Evolutionary conservation across 139 green algal species (phyloP).

Genomic region (Diplosphaera chodatii): DNA sequence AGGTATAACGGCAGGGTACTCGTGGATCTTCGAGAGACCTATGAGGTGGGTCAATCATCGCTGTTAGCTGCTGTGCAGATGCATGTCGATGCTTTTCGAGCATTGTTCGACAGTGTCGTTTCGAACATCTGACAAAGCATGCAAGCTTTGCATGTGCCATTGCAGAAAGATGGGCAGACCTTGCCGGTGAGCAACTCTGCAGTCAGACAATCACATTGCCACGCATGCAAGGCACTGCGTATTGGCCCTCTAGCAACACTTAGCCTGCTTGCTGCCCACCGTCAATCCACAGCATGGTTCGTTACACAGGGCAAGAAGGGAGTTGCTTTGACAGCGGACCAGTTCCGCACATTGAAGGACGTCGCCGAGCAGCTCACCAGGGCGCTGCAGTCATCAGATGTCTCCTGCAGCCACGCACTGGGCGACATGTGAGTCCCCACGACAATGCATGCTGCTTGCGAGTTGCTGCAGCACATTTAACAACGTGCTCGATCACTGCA

Average conservation of each 20-base stretch:
- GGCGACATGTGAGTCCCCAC: neutral
- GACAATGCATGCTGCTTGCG: too few relatives aligned
- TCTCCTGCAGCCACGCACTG: neutral
- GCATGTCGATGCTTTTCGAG: too few relatives aligned
- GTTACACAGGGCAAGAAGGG: neutral
- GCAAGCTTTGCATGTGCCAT: too few relatives aligned
- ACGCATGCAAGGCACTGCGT: too few relatives aligned
- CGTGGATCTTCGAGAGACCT: neutral
- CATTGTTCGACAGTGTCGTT: too few relatives aligned
- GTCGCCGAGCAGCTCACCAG: neutral
- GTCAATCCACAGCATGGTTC: too few relatives aligned
- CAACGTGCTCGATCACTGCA: too few relatives aligned
- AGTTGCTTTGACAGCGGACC: conserved; percentile 37
- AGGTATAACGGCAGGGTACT: conserved; percentile 43
- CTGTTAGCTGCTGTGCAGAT: neutral
- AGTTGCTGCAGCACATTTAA: too few relatives aligned
- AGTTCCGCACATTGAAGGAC: conserved; percentile 11
- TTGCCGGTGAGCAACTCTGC: neutral
- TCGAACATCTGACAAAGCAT: too few relatives aligned
- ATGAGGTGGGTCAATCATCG: neutral
- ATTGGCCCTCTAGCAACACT: too few relatives aligned
- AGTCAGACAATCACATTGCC: too few relatives aligned
- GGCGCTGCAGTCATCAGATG: neutral
- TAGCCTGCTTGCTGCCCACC: too few relatives aligned
- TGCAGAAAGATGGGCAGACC: conserved; percentile 16